Base-by-base conservation (phyloP, 495 filamentous ascomycete species). In the Penicillium cataractarum region DNA sequence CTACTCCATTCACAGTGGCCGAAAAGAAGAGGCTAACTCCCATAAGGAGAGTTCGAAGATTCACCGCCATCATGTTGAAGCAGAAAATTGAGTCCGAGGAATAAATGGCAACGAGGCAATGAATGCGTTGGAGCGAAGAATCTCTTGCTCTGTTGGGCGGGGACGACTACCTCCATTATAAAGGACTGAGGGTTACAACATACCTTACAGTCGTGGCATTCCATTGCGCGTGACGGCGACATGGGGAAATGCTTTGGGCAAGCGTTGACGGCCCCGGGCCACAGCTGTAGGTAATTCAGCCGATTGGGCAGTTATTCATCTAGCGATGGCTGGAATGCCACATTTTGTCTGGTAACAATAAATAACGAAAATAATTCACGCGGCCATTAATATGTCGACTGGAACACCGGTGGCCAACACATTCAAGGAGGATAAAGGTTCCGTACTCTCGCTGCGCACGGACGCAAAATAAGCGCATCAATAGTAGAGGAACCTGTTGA, bases 1-100 rank as follows among this genome's bases (percentile, higher is more conserved):
- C 53, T 39, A 40, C 29, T 22, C 53, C 33, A 22, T 55, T 40
- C 33, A 40, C 53, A 12, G 53, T 26, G 33, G 53, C 53, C 32
- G 53, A 24, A 21, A 55, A 39, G 33, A 55, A n/a, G 32, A 55
- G 2, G 35, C 35, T 17, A 12, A 39, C 10, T 4, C 35, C 35
- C 12, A 39, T 39, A 17, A 39, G 35, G 35, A 39, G 35, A 39
- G 35, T 39, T 39, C 35, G 35, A 39, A 39, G 35, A 39, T 39
- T 39, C 35, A 39, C 35, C 13, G 33, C 12, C 33, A 39, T 39
- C 35, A 39, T 39, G 35, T 39, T 39, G 2, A 39, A 17, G 10
- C 35, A 39, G 35, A 39, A 39, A 39, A 39, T 39, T 3, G 35
- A 15, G 10, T 15, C 15, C 15, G 10, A 17, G 35, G 35, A 39